Conservation (phyloP, 768 basidiomycete species). For the Saitozyma podzolica region DNA sequence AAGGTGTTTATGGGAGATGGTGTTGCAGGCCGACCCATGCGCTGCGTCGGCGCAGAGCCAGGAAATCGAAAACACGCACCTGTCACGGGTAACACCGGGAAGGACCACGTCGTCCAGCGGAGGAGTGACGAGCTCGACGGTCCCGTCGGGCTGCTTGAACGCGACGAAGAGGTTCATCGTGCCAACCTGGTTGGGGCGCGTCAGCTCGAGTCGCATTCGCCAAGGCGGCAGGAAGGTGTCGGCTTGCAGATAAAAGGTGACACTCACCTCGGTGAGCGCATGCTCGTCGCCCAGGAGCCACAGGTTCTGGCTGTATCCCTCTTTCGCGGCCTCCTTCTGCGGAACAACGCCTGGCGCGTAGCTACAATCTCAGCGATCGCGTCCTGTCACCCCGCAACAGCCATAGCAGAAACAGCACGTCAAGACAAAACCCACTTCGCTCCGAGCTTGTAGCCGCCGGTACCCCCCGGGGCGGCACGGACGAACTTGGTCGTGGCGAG, state of each 20-base stretch:
- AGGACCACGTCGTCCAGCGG: constrained; percentile 89
- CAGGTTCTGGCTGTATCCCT: constrained; percentile 75
- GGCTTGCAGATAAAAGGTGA: too few relatives aligned
- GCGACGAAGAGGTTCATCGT: constrained; percentile 84
- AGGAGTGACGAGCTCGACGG: constrained; percentile 80
- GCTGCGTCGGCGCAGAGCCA: too few relatives aligned
- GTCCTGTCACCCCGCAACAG: neutral
- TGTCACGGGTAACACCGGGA: constrained; percentile 87
- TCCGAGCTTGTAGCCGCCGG: constrained; percentile 80
- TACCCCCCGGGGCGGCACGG: constrained; percentile 86
- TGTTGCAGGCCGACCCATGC: too few relatives aligned
- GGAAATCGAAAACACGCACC: constrained; percentile 42
- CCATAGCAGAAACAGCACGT: neutral
- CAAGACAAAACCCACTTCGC: constrained; percentile 48
- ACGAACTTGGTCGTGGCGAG: constrained; percentile 80
- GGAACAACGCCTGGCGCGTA: constrained; percentile 84
- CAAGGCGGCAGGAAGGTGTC: neutral
- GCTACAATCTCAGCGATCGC: constrained; percentile 33
- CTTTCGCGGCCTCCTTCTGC: constrained; percentile 64
- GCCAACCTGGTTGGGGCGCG: constrained; percentile 56
- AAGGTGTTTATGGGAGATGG: too few relatives aligned
- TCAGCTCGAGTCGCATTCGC: neutral
- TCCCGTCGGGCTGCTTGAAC: constrained; percentile 64
- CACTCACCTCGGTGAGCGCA: constrained; percentile 57
- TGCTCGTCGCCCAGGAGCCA: constrained; percentile 71